Evolutionary conservation across 768 basidiomycete species (phyloP).

Genomic region (Nidularia pulvinata): DNA sequence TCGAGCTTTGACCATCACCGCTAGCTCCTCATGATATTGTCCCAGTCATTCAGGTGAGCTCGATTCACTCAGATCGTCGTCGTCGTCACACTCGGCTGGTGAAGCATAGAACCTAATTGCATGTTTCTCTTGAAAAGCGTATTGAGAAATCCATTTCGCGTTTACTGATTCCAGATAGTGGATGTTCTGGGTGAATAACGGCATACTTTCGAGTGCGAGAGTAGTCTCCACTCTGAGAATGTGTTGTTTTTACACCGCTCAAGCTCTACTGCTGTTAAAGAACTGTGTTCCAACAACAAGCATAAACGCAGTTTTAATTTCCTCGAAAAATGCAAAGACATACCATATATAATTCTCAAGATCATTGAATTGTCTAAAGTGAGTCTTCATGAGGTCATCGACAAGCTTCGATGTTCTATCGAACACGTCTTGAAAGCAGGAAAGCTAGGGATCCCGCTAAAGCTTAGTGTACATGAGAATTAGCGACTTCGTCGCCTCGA

Average conservation of each 20-base stretch:
- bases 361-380: conserved; percentile 26
- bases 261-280: conserved; percentile 32
- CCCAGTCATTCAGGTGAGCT: neutral
- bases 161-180: neutral
- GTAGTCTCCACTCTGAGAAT: neutral
- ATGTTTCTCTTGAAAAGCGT: conserved; percentile 8
- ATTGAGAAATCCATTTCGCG: neutral
- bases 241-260: conserved; percentile 10
- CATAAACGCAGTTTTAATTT: conserved; percentile 2
- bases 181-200: neutral
- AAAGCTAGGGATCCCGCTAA: conserved; percentile 22
- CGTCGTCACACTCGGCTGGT: neutral
- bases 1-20: conserved; percentile 52
- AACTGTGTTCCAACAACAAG: conserved; percentile 36
- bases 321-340: too few relatives aligned
- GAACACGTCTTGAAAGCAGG: conserved; percentile 26
- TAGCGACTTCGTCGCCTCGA: conserved; percentile 25
- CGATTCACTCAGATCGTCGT: neutral
- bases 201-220: neutral
- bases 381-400: conserved; percentile 10
- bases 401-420: conserved; percentile 8
- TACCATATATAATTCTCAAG: conserved; percentile 24
- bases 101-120: neutral
- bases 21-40: conserved; percentile 35
- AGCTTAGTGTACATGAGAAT: conserved; percentile 19